These are phyloP conservation scores for Geotrichum klebahnii DNA, from an alignment of 1,139 yeast genomes.

Conservation along the genomic window DNA sequence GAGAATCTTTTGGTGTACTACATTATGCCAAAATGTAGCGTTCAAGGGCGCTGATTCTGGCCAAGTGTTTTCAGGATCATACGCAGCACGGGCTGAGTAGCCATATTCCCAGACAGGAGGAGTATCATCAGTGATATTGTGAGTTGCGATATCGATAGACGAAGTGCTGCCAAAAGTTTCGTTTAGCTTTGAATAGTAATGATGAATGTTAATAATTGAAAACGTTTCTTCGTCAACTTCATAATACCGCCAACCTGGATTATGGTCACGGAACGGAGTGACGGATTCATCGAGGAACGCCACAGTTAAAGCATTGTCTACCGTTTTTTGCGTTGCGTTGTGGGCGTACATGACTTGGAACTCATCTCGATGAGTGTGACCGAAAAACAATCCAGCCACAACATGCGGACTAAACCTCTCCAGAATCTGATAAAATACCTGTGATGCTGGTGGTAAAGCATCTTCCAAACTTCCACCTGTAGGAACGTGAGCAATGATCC, in stretches of 20 bases:
- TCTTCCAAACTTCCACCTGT: conserved; percentile 47
- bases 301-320: conserved; percentile 46
- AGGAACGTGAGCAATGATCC: conserved; percentile 71
- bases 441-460: conserved; percentile 60
- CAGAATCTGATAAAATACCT: conserved; percentile 54
- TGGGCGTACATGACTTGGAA: conserved; percentile 54
- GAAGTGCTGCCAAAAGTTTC: conserved; percentile 50
- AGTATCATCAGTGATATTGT: conserved; percentile 10
- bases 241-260: conserved; percentile 71
- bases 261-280: conserved; percentile 48
- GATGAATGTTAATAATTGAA: conserved; percentile 55
- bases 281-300: conserved; percentile 62
- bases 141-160: no score
- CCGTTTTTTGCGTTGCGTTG: conserved; percentile 39
- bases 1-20: conserved; percentile 21
- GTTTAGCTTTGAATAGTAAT: conserved; percentile 43
- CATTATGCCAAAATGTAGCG: conserved; percentile 30
- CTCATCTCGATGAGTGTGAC: conserved; percentile 70
- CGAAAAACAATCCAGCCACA: conserved; percentile 64
- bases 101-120: conserved; percentile 24
- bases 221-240: conserved; percentile 61
- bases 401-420: conserved; percentile 67
- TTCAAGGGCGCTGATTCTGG: conserved; percentile 28
- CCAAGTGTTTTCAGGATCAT: conserved; percentile 25
- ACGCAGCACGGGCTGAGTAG: conserved; percentile 29